A percentile compares a stretch with the other conserved stretches of the same genome.
Evolutionary conservation across 192 early-diverging fungal species (phyloP).

Genomic region (Linnemannia schmuckeri): DNA sequence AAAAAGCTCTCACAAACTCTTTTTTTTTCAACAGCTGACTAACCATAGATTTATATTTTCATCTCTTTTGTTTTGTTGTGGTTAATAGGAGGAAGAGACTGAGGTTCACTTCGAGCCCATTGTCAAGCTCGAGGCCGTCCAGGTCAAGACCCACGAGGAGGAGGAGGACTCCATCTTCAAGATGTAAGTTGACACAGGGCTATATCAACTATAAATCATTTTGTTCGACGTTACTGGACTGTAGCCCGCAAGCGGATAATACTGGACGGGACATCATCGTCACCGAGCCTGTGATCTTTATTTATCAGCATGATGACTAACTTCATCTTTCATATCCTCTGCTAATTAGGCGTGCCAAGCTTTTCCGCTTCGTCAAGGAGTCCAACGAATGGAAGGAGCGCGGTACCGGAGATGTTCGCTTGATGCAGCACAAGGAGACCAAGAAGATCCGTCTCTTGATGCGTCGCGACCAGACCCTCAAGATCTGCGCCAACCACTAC

Average conservation of each 20-base stretch:
- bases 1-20: neutral
- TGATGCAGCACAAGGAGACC: conserved; percentile 92
- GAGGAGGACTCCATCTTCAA: conserved; percentile 95
- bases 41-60: neutral
- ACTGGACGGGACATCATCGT: neutral
- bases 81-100: conserved; percentile 77
- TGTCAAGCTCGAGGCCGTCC: conserved; percentile 91
- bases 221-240: neutral
- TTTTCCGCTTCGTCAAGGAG: conserved; percentile 96
- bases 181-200: conserved; percentile 65
- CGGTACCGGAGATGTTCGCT: conserved; percentile 97
- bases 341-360: conserved; percentile 87
- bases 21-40: neutral
- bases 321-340: neutral
- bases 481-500: conserved; percentile 99
- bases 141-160: conserved; percentile 97
- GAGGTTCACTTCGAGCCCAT: conserved; percentile 98
- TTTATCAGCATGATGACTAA: neutral
- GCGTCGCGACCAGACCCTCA: conserved; percentile 98
- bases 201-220: neutral
- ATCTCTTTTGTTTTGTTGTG: neutral
- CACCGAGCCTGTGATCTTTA: neutral
- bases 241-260: neutral
- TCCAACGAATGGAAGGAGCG: conserved; percentile 99
- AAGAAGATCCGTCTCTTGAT: conserved; percentile 96